phyloP scores from a whole-genome alignment of 1,284 basidiomycete species.

The Cystobasidium slooffiae region DNA sequence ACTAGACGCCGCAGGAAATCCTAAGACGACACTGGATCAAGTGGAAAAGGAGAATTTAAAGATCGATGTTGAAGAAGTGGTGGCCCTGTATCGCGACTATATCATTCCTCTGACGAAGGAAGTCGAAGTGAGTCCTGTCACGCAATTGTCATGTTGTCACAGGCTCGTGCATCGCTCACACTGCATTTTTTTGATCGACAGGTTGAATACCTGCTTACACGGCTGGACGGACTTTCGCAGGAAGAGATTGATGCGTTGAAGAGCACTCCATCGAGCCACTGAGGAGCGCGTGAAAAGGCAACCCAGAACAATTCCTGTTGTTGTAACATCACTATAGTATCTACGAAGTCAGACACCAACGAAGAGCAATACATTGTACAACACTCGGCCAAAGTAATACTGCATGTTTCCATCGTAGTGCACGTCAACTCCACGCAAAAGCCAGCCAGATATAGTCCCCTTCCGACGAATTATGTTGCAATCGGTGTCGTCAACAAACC shows the following conservation, averaged over 20 bases:
- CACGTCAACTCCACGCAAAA: too few species aligned
- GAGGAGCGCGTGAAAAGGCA: not conserved
- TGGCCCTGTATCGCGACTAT: conserved; percentile 88
- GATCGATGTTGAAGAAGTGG: conserved; percentile 90
- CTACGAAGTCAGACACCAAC: too few species aligned
- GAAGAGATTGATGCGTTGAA: conserved; percentile 75
- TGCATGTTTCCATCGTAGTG: too few species aligned
- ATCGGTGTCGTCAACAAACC: not conserved
- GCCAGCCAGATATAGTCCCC: not conserved
- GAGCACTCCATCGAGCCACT: conserved; percentile 43
- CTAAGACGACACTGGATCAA: conserved; percentile 44
- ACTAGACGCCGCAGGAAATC: conserved; percentile 72
- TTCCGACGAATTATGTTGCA: not conserved
- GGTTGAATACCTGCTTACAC: conserved; percentile 88
- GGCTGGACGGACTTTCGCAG: conserved; percentile 78
- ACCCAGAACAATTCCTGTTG: too few species aligned
- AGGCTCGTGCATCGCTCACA: not conserved
- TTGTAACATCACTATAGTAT: too few species aligned
- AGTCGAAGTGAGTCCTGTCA: conserved; percentile 76
- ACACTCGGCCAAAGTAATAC: too few species aligned
- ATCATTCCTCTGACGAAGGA: conserved; percentile 98
- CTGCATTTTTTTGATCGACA: conserved; percentile 55
- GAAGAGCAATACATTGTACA: too few species aligned
- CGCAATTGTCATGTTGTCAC: not conserved
- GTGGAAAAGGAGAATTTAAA: conserved; percentile 61